Evolutionary conservation across 2,329 filamentous ascomycete genomes (phyloP).

Genomic region (Cryphonectria parasitica): DNA sequence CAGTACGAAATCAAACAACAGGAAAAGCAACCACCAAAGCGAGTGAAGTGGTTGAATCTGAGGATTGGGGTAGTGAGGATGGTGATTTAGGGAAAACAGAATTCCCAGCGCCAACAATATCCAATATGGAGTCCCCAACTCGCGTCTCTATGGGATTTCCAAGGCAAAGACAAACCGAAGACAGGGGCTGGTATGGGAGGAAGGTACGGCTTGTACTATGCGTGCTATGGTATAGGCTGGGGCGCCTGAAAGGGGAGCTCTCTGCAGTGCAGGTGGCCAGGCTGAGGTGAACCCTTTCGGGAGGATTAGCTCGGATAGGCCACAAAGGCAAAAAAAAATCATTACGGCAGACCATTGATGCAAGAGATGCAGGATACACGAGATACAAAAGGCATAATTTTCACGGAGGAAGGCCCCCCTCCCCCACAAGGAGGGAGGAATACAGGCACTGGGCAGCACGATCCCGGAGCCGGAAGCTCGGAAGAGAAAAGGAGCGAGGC

Average conservation of each 20-base stretch:
- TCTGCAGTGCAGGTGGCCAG: neutral
- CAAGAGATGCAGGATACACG: slow-evolving; percentile 25
- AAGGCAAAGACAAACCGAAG: neutral
- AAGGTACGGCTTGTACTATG: neutral
- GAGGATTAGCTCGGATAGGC: neutral
- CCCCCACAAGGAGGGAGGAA: neutral
- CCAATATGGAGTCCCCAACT: neutral
- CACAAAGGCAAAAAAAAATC: slow-evolving; percentile 27
- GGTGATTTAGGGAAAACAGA: neutral
- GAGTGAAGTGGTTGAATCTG: slow-evolving; percentile 55
- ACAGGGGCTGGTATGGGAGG: slow-evolving; percentile 5
- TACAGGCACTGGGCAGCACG: neutral
- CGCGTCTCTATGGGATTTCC: neutral
- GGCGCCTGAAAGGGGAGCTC: neutral
- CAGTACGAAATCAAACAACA: slow-evolving; percentile 42
- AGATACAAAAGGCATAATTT: slow-evolving; percentile 19
- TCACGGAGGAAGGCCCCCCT: slow-evolving; percentile 10
- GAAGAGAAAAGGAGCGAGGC: neutral
- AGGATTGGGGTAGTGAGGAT: slow-evolving; percentile 11
- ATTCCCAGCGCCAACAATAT: slow-evolving; percentile 1
- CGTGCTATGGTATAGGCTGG: neutral
- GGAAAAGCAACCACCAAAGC: slow-evolving; percentile 55
- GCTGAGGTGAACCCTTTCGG: neutral
- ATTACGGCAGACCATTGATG: slow-evolving; percentile 18
- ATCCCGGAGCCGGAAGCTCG: slow-evolving; percentile 1